Base-by-base conservation (phyloP, 2,329 filamentous ascomycete genomes). In the Cordyceps pruinosa region DNA sequence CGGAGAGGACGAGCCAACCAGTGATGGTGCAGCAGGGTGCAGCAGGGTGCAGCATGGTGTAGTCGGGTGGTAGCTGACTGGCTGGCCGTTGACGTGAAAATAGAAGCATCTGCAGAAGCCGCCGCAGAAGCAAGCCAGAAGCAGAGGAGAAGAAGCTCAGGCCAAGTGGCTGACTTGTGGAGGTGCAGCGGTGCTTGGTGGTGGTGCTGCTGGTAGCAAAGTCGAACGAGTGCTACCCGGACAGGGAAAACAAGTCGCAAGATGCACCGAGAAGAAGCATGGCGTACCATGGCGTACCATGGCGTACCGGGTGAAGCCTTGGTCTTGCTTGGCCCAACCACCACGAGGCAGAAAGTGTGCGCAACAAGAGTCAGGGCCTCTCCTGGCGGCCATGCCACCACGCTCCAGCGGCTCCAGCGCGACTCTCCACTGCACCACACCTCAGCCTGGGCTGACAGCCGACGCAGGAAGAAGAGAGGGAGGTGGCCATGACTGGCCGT, bases 111-210 rank as follows among this genome's bases (percentile, higher is more conserved):
- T 25, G 50, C 50, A 45, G 39, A 35, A 35, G 34, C 34, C 13
- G 34, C 34, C 34, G 34, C 34, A 35, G 34, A 53, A 53, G 50
- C 37, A 34, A 34, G 37, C 50, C 50, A 54, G 53, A 56, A 56
- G 53, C 44, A 34, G 13, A 32, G 23, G 21, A 35, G 53, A 49
- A 56, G 53, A 41, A 56, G 53, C 45, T 49, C 28, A 34, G 53
- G 32, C 53, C 53, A 48, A 19, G 49, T 28, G 28, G 37, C 26
- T 41, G 37, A n/a, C 35, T n/a, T n/a, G n/a, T n/a, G n/a, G n/a
- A n/a, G n/a, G n/a, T n/a, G n/a, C n/a, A n/a, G n/a, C n/a, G n/a
- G n/a, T n/a, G n/a, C n/a, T n/a, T n/a, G n/a, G n/a, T n/a, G n/a
- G n/a, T n/a, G n/a, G n/a, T n/a, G n/a, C n/a, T n/a, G n/a, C n/a